Conservation (phyloP, 192 early-diverging fungal species). For the Linnemannia zychae region DNA sequence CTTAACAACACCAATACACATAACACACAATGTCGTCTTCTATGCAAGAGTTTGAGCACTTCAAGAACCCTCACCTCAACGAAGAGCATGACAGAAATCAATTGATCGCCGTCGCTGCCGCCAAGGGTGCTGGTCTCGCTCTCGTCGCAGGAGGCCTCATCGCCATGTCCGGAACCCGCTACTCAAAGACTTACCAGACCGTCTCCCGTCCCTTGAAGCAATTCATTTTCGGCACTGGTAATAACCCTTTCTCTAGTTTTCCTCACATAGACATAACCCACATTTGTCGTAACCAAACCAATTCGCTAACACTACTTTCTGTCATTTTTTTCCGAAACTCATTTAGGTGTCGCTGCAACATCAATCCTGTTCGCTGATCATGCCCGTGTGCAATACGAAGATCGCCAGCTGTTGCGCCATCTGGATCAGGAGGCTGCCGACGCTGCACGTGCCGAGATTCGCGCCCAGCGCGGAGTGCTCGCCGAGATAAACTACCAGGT, state of each 20-base stretch:
- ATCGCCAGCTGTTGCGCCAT: conserved; percentile 53
- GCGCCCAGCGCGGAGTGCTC: conserved; percentile 41
- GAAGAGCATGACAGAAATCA: conserved; percentile 12
- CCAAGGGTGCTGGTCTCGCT: conserved; percentile 54
- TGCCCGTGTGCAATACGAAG: conserved; percentile 53
- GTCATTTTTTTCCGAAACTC: not conserved
- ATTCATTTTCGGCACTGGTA: conserved; percentile 54
- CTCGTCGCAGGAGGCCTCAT: conserved; percentile 45
- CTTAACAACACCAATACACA: not conserved
- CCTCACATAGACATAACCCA: not conserved
- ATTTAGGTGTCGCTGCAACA: conserved; percentile 42
- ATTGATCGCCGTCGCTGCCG: conserved; percentile 30
- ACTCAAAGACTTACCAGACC: conserved; percentile 41
- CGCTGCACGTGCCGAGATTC: conserved; percentile 41
- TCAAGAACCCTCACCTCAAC: conserved; percentile 29
- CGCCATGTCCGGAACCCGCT: conserved; percentile 44
- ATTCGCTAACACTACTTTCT: not conserved
- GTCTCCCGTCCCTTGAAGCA: conserved; percentile 39
- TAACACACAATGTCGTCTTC: not conserved
- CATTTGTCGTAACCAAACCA: not conserved
- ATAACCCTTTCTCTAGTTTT: not conserved
- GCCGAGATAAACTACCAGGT: conserved; percentile 53
- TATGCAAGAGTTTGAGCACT: conserved; percentile 16
- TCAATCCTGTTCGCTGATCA: conserved; percentile 46
- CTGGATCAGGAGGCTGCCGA: conserved; percentile 50